Conservation (phyloP, 148 eudicot species). For the Fagopyrum homotropicum region DNA sequence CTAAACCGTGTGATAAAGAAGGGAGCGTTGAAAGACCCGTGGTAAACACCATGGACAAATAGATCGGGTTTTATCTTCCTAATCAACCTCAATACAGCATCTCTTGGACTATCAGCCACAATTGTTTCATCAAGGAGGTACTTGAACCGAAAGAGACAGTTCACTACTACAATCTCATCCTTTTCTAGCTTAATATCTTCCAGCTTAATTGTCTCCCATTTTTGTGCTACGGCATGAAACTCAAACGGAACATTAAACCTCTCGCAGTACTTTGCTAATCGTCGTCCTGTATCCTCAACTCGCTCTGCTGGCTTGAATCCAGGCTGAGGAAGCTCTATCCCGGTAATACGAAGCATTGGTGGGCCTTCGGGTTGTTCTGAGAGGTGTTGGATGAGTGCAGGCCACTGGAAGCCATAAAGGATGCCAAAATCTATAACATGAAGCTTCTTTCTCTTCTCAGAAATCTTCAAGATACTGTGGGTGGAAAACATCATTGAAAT, state of each 20-base stretch:
- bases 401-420: conserved; percentile 60
- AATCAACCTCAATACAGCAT: conserved; percentile 32
- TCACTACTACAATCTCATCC: conserved; percentile 42
- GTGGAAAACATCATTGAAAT: conserved; percentile 31
- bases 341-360: conserved; percentile 44
- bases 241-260: conserved; percentile 47
- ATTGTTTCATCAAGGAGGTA: conserved; percentile 49
- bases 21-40: conserved; percentile 37
- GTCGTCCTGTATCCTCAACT: conserved; percentile 50
- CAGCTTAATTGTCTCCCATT: conserved; percentile 46
- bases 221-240: conserved; percentile 49
- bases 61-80: conserved; percentile 29
- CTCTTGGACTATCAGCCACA: conserved; percentile 40
- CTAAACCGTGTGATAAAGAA: conserved; percentile 35
- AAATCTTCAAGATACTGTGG: conserved; percentile 21
- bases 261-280: conserved; percentile 41
- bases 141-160: conserved; percentile 30
- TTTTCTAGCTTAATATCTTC: conserved; percentile 38
- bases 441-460: conserved; percentile 29
- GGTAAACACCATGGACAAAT: conserved; percentile 32
- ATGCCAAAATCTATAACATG: conserved; percentile 61
- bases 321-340: conserved; percentile 57
- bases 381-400: conserved; percentile 39
- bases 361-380: conserved; percentile 41
- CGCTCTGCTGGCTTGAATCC: conserved; percentile 55